Conservation (phyloP, 208 protist genomes). For the Acanthamoeba rhysodes region DNA sequence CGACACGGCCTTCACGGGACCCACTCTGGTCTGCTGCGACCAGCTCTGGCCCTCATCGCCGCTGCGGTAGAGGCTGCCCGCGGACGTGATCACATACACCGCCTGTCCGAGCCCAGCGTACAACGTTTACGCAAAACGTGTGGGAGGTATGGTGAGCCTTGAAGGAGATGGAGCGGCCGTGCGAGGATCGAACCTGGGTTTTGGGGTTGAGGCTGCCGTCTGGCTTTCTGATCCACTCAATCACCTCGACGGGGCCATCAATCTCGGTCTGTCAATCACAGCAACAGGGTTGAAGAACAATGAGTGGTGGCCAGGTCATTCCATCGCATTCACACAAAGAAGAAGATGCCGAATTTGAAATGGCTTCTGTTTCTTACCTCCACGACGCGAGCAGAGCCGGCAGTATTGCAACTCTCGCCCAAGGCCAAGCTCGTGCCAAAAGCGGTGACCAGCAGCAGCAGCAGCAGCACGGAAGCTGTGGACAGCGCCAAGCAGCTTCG, state of each 20-base stretch:
- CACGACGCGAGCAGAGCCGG: not conserved
- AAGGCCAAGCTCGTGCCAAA: not conserved
- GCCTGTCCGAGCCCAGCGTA: not conserved
- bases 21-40: not conserved
- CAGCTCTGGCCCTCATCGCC: not conserved
- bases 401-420: not conserved
- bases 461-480: not conserved
- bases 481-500: not conserved
- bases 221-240: not conserved
- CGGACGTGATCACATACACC: not conserved
- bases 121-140: too few relatives aligned
- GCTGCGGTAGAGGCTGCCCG: constrained; percentile 45
- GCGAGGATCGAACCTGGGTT: not conserved
- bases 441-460: not conserved
- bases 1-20: not conserved
- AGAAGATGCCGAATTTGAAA: not conserved
- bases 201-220: not conserved
- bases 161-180: not conserved
- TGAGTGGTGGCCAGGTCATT: too few relatives aligned
- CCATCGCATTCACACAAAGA: too few relatives aligned
- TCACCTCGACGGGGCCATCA: not conserved
- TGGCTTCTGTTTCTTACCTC: not conserved
- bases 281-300: not conserved
- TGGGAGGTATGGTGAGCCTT: not conserved
- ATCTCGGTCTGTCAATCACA: not conserved